Percentiles rank a stretch among this genome's conserved stretches.
Conservation (phyloP, 306 rosid species). For the Parietaria judaica region DNA sequence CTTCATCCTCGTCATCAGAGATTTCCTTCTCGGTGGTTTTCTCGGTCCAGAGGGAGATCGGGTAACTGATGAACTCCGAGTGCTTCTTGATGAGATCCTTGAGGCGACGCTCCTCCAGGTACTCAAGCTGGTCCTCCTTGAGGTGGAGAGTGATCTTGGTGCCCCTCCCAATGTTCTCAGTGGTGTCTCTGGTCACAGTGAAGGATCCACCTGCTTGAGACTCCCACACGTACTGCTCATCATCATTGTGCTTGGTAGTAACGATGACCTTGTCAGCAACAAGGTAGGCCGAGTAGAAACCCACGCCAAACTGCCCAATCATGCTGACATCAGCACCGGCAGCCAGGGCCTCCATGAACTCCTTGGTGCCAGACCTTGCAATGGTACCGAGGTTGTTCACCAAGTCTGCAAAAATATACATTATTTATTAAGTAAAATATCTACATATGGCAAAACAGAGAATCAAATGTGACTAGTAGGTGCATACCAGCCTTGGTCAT, state of each 20-base stretch:
- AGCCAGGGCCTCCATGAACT: slow-evolving; percentile 94
- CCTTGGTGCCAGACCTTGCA: slow-evolving; percentile 97
- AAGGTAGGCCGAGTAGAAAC: slow-evolving; percentile 92
- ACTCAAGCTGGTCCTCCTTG: slow-evolving; percentile 95
- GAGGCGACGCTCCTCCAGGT: slow-evolving; percentile 79
- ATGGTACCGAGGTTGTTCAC: slow-evolving; percentile 95
- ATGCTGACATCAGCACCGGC: slow-evolving; percentile 99
- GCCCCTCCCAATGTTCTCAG: slow-evolving; percentile 82
- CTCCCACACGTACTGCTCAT: slow-evolving; percentile 92
- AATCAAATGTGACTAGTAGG: neutral
- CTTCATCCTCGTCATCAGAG: slow-evolving; percentile 90
- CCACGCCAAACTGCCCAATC: slow-evolving; percentile 97
- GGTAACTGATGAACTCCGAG: slow-evolving; percentile 94
- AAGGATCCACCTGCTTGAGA: slow-evolving; percentile 96
- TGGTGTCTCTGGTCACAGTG: slow-evolving; percentile 72
- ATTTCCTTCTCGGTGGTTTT: slow-evolving; percentile 88
- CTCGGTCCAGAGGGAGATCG: slow-evolving; percentile 88
- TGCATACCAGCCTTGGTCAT: slow-evolving; percentile 94
- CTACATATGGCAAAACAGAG: neutral
- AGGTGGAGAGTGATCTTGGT: slow-evolving; percentile 65
- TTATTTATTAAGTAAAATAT: neutral
- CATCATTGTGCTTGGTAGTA: slow-evolving; percentile 87
- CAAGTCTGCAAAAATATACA: slow-evolving; percentile 47
- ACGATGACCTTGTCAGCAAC: slow-evolving; percentile 88
- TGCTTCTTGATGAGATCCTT: slow-evolving; percentile 94